phyloP scores from a whole-genome alignment of 257 asterid species.

The Eucommia ulmoides region DNA sequence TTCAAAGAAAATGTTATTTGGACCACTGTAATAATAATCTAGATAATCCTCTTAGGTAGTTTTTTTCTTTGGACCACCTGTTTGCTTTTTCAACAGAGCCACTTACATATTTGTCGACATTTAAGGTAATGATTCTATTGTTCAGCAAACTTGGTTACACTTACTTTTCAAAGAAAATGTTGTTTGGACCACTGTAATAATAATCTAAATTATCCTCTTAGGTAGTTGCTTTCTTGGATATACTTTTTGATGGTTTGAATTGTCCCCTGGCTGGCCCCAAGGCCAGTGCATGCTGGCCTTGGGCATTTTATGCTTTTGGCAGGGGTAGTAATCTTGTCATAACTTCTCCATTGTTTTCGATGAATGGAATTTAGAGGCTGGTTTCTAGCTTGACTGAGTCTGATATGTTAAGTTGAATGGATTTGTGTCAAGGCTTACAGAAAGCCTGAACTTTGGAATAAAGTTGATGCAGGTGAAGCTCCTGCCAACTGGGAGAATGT shows the following conservation, averaged over 20 bases:
- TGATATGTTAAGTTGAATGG: background rate
- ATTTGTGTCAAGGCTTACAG: background rate
- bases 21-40: background rate
- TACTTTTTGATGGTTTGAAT: background rate
- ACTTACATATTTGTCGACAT: background rate
- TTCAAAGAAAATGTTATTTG: too few species aligned
- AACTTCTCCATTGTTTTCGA: background rate
- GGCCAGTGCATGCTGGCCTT: too few species aligned
- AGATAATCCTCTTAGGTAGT: too few species aligned
- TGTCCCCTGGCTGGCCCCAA: background rate
- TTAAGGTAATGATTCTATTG: background rate
- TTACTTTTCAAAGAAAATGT: background rate
- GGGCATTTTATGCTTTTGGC: background rate
- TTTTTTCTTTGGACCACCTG: background rate
- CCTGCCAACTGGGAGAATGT: conserved; percentile 77
- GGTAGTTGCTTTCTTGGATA: background rate
- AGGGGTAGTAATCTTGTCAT: background rate
- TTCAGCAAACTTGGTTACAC: background rate
- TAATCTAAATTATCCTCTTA: background rate
- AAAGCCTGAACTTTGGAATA: conserved; percentile 4
- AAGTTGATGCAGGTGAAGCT: conserved; percentile 25
- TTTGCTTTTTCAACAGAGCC: background rate
- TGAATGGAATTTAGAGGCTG: background rate
- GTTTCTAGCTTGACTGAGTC: background rate
- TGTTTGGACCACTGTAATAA: background rate